Conservation (phyloP, 768 basidiomycete genomes). For the Mycena sanguinolenta region DNA sequence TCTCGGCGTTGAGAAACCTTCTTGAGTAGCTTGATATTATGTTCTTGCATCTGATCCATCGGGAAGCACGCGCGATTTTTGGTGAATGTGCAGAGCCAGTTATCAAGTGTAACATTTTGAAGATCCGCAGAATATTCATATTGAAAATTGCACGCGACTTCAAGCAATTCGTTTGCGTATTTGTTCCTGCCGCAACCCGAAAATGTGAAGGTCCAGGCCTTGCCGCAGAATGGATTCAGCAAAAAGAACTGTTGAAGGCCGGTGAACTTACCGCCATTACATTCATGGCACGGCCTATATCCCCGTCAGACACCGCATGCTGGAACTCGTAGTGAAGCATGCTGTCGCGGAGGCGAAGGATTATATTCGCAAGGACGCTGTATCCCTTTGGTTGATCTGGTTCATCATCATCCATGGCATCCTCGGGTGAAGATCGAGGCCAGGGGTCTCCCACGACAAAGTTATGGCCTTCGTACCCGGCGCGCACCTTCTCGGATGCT, state of each 20-base stretch:
- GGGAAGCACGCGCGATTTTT: constrained; percentile 3
- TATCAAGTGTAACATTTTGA: not conserved
- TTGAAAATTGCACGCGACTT: constrained; percentile 13
- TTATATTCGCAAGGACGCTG: constrained; percentile 2
- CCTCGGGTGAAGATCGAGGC: not conserved
- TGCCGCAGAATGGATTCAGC: no score
- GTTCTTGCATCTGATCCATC: constrained; percentile 15
- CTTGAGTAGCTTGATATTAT: constrained; percentile 21
- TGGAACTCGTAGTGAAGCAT: constrained; percentile 20
- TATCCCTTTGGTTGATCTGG: not conserved
- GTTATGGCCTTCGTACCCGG: not conserved
- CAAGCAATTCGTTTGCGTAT: constrained; percentile 13
- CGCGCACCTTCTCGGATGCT: constrained; percentile 7
- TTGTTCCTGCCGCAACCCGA: constrained; percentile 17
- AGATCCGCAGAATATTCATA: constrained; percentile 13
- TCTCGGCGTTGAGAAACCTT: constrained; percentile 9
- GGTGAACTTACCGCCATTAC: constrained; percentile 2
- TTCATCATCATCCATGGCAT: constrained; percentile 13
- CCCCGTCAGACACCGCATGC: constrained; percentile 16
- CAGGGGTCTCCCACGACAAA: not conserved
- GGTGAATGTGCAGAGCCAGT: constrained; percentile 13
- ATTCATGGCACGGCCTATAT: constrained; percentile 19
- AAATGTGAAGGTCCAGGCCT: constrained; percentile 17
- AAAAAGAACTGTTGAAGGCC: no score
- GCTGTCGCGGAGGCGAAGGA: constrained; percentile 18